Base-by-base conservation (phyloP, 805 yeast species). In the Metschnikowia hibisci region DNA sequence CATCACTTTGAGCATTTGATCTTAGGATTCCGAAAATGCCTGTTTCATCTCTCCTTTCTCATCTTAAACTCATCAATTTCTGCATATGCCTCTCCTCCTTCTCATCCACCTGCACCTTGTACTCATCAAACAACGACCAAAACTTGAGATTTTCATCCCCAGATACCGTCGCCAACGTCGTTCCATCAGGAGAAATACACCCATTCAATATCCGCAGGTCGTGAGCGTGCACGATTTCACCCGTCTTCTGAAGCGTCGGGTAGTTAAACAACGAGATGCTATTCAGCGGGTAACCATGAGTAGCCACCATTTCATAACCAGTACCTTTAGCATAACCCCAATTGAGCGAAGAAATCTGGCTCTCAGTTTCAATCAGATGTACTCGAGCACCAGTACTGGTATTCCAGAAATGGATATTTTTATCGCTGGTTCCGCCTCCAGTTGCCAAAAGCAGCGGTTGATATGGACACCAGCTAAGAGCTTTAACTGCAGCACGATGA, bases 61-160 rank as follows among this genome's bases (percentile, higher is more conserved):
- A 56, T 15, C 63, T 51, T 39, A 59, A 53, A 38, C 56, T 53
- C 63, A 59, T 58, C 48, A 59, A 51, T 50, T 51, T 56, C 30
- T 54, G 52, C 54, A 58, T 54, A 40, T 57, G 51, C 42, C 51
- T 50, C 14, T 53, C 51, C 39, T 47, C 51, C 16, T 47, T 47
- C 11, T 44, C 47, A 4, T 52, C 63, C 28, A 57, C 48, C 22
- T 53, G 47, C 11, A 55, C 44, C 50, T 63, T 66, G 50, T 57
- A 56, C 47, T 62, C 46, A 56, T 91, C 96, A 63, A 89, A 91
- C 16, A 93, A 73, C 52, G 87, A 84, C 90, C 95, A 93, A 66
- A 93, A 93, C 66, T 93, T 91, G 58, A 93, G 74, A 65, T 89
- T 91, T 62, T 93, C 99, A 64, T 93, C 98, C 10, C 96, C 95